Evolutionary conservation across 768 basidiomycete species (phyloP).

Genomic region (Suillus variegatus): DNA sequence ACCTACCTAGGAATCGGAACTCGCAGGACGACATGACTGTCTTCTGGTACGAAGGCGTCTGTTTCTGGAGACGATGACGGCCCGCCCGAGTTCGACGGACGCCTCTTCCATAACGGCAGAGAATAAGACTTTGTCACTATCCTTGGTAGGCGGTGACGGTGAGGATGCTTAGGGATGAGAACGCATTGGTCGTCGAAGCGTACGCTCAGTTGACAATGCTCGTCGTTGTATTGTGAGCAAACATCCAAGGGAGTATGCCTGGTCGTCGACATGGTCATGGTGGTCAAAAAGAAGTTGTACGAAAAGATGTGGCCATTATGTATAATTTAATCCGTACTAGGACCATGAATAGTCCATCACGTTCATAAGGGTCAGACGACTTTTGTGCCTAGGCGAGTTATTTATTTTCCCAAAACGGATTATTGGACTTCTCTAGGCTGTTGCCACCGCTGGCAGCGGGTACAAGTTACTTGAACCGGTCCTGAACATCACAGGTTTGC

Average conservation of each 20-base stretch:
- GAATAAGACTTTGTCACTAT: constrained; percentile 67
- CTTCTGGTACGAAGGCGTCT: constrained; percentile 25
- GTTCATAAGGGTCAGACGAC: background rate
- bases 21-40: constrained; percentile 55
- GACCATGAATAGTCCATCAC: background rate
- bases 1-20: constrained; percentile 65
- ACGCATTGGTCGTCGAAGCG: constrained; percentile 75
- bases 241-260: background rate
- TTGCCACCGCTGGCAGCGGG: background rate
- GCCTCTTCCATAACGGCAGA: constrained; percentile 66
- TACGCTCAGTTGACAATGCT: constrained; percentile 37
- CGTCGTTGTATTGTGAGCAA: constrained; percentile 12
- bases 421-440: background rate
- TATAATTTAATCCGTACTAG: background rate
- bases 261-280: constrained; percentile 1
- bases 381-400: background rate
- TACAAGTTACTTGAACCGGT: background rate
- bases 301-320: background rate
- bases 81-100: constrained; percentile 14
- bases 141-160: constrained; percentile 45
- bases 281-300: background rate
- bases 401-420: background rate
- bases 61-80: constrained; percentile 22
- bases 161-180: constrained; percentile 62
- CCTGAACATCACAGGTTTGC: background rate